Evolutionary conservation across 345 rosid species (phyloP).

Genomic region (Citropsis articulata): DNA sequence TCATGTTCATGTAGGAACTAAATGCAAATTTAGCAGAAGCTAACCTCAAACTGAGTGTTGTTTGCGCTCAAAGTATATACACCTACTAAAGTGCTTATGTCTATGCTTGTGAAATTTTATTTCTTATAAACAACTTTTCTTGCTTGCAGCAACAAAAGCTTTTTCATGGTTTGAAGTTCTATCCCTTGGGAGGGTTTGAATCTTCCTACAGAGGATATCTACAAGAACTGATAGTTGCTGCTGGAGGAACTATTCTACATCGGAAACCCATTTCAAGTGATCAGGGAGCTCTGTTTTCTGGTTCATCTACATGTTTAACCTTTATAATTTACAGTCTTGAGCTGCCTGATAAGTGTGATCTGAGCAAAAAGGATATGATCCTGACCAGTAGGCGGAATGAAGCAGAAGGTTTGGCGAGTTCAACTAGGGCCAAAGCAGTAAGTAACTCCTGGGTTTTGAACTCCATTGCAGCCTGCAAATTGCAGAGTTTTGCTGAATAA

Average conservation of each 20-base stretch:
- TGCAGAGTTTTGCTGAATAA: conserved; percentile 30
- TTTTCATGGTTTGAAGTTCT: conserved; percentile 48
- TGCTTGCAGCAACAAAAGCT: conserved; percentile 62
- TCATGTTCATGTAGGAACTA: not conserved
- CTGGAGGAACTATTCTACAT: conserved; percentile 67
- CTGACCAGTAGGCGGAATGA: conserved; percentile 43
- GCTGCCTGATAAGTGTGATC: conserved; percentile 37
- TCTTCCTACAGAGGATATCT: conserved; percentile 72
- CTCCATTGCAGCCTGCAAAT: conserved; percentile 69
- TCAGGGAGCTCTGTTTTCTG: conserved; percentile 5
- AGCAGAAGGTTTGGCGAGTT: conserved; percentile 65
- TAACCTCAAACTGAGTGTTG: not conserved
- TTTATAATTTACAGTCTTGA: conserved; percentile 71
- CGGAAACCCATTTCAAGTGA: conserved; percentile 58
- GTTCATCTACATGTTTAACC: conserved; percentile 31
- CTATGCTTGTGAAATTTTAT: not conserved
- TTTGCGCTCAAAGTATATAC: not conserved
- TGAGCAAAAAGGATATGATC: conserved; percentile 39
- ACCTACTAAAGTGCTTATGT: not conserved
- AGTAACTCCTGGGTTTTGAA: conserved; percentile 83
- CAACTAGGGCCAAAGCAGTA: conserved; percentile 59
- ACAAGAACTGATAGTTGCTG: conserved; percentile 69
- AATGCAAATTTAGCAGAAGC: not conserved
- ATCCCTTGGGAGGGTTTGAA: conserved; percentile 67
- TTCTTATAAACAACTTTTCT: not conserved